Evolutionary conservation across 805 yeast species (phyloP).

Genomic region (Ogataea glucozyma): DNA sequence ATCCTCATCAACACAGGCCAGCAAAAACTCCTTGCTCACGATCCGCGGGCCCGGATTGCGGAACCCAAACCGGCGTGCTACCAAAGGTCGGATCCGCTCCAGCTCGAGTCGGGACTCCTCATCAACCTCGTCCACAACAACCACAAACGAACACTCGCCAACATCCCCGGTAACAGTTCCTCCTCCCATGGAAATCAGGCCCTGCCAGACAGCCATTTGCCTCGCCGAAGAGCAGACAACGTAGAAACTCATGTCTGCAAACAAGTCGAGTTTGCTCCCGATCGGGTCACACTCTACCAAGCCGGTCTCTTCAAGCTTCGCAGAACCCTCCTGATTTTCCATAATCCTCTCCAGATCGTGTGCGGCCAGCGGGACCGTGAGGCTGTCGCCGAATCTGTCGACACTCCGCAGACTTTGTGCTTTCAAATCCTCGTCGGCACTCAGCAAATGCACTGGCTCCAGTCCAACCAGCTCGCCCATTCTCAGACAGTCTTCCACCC

Average conservation of each 20-base stretch:
- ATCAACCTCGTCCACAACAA: slow-evolving; percentile 29
- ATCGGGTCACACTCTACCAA: not conserved
- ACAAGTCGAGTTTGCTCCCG: slow-evolving; percentile 23
- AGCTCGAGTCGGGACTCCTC: slow-evolving; percentile 6
- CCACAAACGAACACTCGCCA: slow-evolving; percentile 39
- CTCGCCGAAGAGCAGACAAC: slow-evolving; percentile 27
- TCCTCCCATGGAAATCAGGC: slow-evolving; percentile 43
- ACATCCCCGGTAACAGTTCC: slow-evolving; percentile 40
- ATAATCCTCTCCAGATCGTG: slow-evolving; percentile 26
- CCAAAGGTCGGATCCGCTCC: not conserved
- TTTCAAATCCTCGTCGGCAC: slow-evolving; percentile 37
- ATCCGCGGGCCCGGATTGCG: slow-evolving; percentile 36
- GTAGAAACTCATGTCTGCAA: slow-evolving; percentile 38
- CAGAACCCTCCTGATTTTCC: slow-evolving; percentile 4
- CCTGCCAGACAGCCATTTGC: slow-evolving; percentile 16
- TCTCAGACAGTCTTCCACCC: slow-evolving; percentile 70
- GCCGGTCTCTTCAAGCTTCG: not conserved
- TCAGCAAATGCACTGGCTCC: slow-evolving; percentile 61
- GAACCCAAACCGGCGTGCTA: slow-evolving; percentile 10
- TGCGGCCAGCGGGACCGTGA: slow-evolving; percentile 34
- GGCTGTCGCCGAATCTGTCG: slow-evolving; percentile 69
- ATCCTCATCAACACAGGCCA: slow-evolving; percentile 30
- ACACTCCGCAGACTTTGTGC: slow-evolving; percentile 37
- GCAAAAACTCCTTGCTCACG: slow-evolving; percentile 38
- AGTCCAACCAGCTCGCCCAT: slow-evolving; percentile 44